These are phyloP conservation scores for Crithidia bombi DNA, from an alignment of 208 protist genomes.

Conservation along the genomic window DNA sequence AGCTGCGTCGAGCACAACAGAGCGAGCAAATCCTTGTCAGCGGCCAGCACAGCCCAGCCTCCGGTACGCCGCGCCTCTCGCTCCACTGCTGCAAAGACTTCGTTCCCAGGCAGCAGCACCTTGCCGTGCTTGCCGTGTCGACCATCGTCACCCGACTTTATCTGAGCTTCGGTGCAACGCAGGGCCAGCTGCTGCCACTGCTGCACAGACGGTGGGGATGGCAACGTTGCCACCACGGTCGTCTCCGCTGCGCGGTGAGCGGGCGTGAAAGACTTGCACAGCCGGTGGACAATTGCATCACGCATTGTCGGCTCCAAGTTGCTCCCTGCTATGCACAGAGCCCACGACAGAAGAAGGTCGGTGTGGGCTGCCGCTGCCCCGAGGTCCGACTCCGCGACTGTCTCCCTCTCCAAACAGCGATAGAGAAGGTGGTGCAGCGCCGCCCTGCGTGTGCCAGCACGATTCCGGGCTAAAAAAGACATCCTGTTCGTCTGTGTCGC, in stretches of 20 bases:
- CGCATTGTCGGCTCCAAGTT: conserved; percentile 14
- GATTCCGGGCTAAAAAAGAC: no score
- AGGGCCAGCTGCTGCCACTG: conserved; percentile 27
- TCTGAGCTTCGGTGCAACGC: not conserved
- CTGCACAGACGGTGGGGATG: conserved; percentile 1
- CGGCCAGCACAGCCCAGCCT: conserved; percentile 17
- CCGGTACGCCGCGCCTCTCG: not conserved
- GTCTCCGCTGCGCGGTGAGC: not conserved
- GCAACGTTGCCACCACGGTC: not conserved
- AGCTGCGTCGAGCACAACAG: not conserved
- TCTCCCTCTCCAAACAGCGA: conserved; percentile 20
- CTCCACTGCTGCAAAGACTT: conserved; percentile 17
- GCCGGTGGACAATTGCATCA: conserved; percentile 23
- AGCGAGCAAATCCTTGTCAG: conserved; percentile 1
- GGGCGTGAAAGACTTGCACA: conserved; percentile 13
- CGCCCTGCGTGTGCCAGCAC: conserved; percentile 9
- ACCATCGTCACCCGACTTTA: not conserved
- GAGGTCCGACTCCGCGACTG: not conserved
- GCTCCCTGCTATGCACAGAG: conserved; percentile 12
- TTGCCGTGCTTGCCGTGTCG: not conserved
- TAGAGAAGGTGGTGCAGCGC: conserved; percentile 32
- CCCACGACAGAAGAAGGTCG: conserved; percentile 20
- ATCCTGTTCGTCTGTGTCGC: not conserved
- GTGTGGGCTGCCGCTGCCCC: not conserved
- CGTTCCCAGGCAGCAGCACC: not conserved